Base-by-base conservation (phyloP, 139 green algal species). In the Closterium sp. region DNA sequence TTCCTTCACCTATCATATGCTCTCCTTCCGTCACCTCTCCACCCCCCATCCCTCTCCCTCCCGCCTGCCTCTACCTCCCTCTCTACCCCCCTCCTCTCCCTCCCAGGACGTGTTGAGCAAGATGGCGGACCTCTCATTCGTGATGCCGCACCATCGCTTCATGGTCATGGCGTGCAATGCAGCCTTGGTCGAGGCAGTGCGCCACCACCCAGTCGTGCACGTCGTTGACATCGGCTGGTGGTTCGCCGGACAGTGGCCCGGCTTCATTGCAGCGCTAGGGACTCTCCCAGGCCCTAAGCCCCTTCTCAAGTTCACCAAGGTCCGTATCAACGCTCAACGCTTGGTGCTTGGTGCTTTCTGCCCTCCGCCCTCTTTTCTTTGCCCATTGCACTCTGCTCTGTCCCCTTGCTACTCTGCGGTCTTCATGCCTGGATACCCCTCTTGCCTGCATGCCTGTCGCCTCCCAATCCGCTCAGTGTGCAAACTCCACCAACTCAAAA, bases 221-320 rank as follows among this genome's bases (percentile, higher is more conserved):
- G 29, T 92, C 2, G 21, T 92, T 1, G 89, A 92, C 85, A 28
- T 92, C 9, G 89, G 89, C 10, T 32, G 27, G 70, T 91, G 88
- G 88, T 42, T 87, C 31, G 31, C 29, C 21, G 21, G 70, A 4
- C 88, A 91, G 70, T 91, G 88, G 88, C 88, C 88, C 70, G 31
- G 24, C 29, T 88, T 91, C 31, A 88, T 91, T 27, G n/a, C n/a
- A 9, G 31, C 28, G 28, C 70, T 91, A 3, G 88, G n/a, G 11
- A 21, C 30, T 11, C n/a, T 31, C 1, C 28, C 28, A 11, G 88
- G 88, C n/a, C 88, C 88, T 9, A 30, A 30, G 28, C 86, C 86
- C 10, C 30, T 42, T 13, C 29, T 89, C 29, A 30, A 31, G 21
- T 27, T 91, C 30, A 91, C 88, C 28, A 91, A 86, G 88, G 88